Base-by-base conservation (phyloP, 495 filamentous ascomycete genomes). In the Podospora fimiseda region DNA sequence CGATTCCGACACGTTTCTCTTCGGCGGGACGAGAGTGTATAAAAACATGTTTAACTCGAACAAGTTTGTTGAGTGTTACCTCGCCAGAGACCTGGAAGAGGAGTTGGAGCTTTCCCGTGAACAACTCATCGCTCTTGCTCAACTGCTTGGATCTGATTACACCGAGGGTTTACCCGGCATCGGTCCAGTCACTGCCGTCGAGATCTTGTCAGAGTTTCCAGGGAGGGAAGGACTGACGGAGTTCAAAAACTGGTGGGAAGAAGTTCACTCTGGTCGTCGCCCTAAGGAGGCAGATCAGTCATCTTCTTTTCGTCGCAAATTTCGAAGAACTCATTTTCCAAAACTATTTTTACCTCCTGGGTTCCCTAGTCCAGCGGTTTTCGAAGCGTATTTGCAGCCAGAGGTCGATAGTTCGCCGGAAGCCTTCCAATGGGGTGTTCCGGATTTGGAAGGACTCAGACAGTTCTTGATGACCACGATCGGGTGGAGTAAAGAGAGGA, bases 41-140 rank as follows among this genome's bases (percentile, higher is more conserved):
- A 96, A 97, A 57, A 96, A 98, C 73, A 94, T 97, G 90, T 98
- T 98, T 78, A 97, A 95, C 66, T 85, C 87, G 60, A 88, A 90
- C 69, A 97, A 97, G 60, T 94, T 85, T 60, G 93, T 98, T 39
- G 94, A 98, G 71, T 97, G 93, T 69, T 98, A 96, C 60, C 80
- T 98, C 21, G 71, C 83, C n/a, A 73, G 74, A 2, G 92, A 97
- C 60, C 76, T 98, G 1, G 89, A 95, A 62, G 86, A 88, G 57
- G 93, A 98, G 55, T 85, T 95, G 47, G 86, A 85, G 2, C 83
- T 98, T 1, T 84, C 86, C 11, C 82, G 92, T 18, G 72, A 79
- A 19, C 88, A 90, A 61, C 80, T 98, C 22, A 95, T 97, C 52
- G 78, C 82, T 36, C 77, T 95, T 59, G 92, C 93, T 4, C 90